Evolutionary conservation across 2,329 filamentous ascomycete species (phyloP), one percentile per base, ranked within the genome.

Genomic region (Colletotrichum orbiculare): DNA sequence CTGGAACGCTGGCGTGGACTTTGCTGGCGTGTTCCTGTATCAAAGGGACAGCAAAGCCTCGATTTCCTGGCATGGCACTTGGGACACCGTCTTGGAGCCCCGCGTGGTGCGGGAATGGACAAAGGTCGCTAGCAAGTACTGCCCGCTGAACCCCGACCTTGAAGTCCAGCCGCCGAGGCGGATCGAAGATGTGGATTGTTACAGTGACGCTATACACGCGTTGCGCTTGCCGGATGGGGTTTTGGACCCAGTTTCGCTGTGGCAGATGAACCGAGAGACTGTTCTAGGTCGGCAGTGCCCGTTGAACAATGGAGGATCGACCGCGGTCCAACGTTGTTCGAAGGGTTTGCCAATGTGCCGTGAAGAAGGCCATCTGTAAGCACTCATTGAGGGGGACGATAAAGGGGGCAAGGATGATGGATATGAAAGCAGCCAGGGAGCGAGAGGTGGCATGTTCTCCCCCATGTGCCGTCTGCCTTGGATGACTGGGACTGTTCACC

Each of bases 21-120:
- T 74, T 64, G 74, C 74, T 15, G 77, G 71, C 67, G 73, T 73
- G 13, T 75, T 78, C 54, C 74, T 75, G 62, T 77, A 75, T 67
- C 69, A 34, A 13, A 34, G 7, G 17, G 35, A n/a, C 13, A 33
- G 35, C 25, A 12, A 4, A 7, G n/a, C 33, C 33, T 38, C 17
- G 13, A 52, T 59, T 12, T 37, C 46, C 6, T 59, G 47, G 56
- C 46, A 13, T n/a, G 56, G 56, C 34, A 59, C 46, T 3, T 59
- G 56, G 56, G 38, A 37, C 6, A 17, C 38, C 2, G 37, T 34
- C 9, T n/a, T 57, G 45, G 17, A 35, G 4, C 12, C 11, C 38
- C 35, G 35, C 12, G 34, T 49, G 10, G 45, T 48, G 8, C 43
- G 12, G 43, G 13, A 11, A 10, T 35, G 35, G 54, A 17, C 33